Conservation (phyloP, 208 protist genomes). For the Crithidia brevicula region DNA sequence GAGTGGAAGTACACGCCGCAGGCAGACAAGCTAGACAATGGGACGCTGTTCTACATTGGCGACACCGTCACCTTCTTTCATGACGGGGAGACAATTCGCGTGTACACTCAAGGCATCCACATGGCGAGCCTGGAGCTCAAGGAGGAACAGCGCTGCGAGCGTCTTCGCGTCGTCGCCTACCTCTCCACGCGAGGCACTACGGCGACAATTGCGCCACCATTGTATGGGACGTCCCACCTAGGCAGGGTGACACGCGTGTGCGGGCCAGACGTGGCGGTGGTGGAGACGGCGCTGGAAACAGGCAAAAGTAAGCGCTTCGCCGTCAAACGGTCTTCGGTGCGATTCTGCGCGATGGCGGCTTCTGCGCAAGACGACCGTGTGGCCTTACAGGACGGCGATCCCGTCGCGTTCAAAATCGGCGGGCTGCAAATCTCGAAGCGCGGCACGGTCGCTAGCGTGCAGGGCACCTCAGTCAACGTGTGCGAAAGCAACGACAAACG, state of each 20-base stretch:
- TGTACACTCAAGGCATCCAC: slow-evolving; percentile 48
- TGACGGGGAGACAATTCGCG: slow-evolving; percentile 30
- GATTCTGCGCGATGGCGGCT: slow-evolving; percentile 74
- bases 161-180: slow-evolving; percentile 70
- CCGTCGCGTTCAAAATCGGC: slow-evolving; percentile 59
- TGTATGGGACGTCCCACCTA: slow-evolving; percentile 73
- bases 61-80: slow-evolving; percentile 79
- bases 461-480: slow-evolving; percentile 51
- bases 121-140: slow-evolving; percentile 35
- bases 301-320: slow-evolving; percentile 36
- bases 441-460: slow-evolving; percentile 46
- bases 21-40: slow-evolving; percentile 35
- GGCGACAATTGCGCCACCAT: slow-evolving; percentile 70
- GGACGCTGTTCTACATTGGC: slow-evolving; percentile 75
- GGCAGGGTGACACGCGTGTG: slow-evolving; percentile 63
- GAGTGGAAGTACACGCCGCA: slow-evolving; percentile 58
- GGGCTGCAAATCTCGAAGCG: slow-evolving; percentile 69
- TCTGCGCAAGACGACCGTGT: slow-evolving; percentile 14
- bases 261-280: slow-evolving; percentile 71
- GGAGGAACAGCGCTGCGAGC: slow-evolving; percentile 30
- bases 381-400: slow-evolving; percentile 46
- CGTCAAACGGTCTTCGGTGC: slow-evolving; percentile 71
- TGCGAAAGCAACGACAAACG: slow-evolving; percentile 65
- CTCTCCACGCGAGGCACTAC: slow-evolving; percentile 72
- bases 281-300: slow-evolving; percentile 52